Conservation (phyloP, 495 filamentous ascomycete genomes). For the Annulohypoxylon moriforme region DNA sequence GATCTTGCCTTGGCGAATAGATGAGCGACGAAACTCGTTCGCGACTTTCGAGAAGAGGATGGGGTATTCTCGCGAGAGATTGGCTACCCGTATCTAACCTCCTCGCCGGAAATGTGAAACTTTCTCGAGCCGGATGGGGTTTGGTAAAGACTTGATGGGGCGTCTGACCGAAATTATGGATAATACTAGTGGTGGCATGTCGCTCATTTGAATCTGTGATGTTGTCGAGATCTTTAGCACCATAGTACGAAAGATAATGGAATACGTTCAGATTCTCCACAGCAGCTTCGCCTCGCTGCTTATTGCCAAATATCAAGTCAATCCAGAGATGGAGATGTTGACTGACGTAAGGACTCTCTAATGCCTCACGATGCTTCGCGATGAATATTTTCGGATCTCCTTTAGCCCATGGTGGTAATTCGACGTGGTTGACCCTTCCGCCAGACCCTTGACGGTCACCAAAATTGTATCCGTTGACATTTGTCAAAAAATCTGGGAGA, state of each 20-base stretch:
- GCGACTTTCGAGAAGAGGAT: slow-evolving; percentile 81
- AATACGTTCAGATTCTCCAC: slow-evolving; percentile 94
- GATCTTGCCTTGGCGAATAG: slow-evolving; percentile 82
- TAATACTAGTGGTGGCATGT: slow-evolving; percentile 89
- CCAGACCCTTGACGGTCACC: slow-evolving; percentile 82
- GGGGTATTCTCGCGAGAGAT: slow-evolving; percentile 81
- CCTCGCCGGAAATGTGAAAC: slow-evolving; percentile 66
- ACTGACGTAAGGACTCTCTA: slow-evolving; percentile 95
- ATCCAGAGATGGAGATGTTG: slow-evolving; percentile 94
- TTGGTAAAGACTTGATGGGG: slow-evolving; percentile 92
- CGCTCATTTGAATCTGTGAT: slow-evolving; percentile 90
- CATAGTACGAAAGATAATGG: slow-evolving; percentile 93
- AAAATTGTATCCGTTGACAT: slow-evolving; percentile 94
- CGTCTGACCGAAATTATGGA: slow-evolving; percentile 98
- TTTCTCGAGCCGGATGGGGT: slow-evolving; percentile 79
- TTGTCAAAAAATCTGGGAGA: slow-evolving; percentile 90
- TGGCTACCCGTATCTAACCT: slow-evolving; percentile 83
- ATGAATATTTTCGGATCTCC: slow-evolving; percentile 97
- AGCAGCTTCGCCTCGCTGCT: slow-evolving; percentile 94
- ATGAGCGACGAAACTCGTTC: slow-evolving; percentile 83
- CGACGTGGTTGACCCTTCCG: slow-evolving; percentile 83
- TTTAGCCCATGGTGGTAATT: slow-evolving; percentile 94
- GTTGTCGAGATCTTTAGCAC: slow-evolving; percentile 89
- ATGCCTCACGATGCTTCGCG: slow-evolving; percentile 89
- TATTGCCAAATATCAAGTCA: slow-evolving; percentile 93